Base-by-base conservation (phyloP, 805 yeast genomes). In the Jamesozyma lodderae region DNA sequence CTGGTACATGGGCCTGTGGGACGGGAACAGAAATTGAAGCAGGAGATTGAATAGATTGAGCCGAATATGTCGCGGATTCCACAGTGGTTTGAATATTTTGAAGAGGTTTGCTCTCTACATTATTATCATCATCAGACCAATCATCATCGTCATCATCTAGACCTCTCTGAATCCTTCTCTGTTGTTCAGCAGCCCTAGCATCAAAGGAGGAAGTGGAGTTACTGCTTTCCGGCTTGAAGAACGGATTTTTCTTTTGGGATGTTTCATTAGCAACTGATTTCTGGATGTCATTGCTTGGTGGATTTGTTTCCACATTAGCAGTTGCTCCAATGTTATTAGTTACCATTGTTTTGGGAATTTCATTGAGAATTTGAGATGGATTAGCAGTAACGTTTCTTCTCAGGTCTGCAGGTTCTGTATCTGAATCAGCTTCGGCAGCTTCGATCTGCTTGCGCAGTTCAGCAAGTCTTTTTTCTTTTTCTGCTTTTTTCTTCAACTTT, bases 161-260 rank as follows among this genome's bases (percentile, higher is more conserved):
- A 14, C 70, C 70, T 58, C 88, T 68, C 55, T 82, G 90, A 6
- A 83, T 74, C 20, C 72, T 75, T 59, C 92, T 68, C 58, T 81
- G 88, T 40, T 77, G 80, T 21, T 81, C 74, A 9, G 44, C 43
- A 42, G 75, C 74, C 43, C 67, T 67, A 1, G 73, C 63, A 51
- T 79, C 84, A 46, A 77, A 62, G 0, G 59, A 45, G 3, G 64
- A 52, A 2, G 38, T 24, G 1, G 57, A 36, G 19, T 53, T 45
- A 16, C 58, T 43, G 17, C 51, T 45, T 11, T 49, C 50, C 2
- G 40, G 37, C 16, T 45, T 76, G 57, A 79, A 79, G 52, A 79
- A 79, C 36, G 85, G 83, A 36, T 70, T 68, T 17, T 60, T 55
- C 34, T 59, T 56, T 15, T 46, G 47, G 3, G 52, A 27, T 25